Evolutionary conservation across 23 red algal species (phyloP).

Genomic region (Gracilaria domingensis): DNA sequence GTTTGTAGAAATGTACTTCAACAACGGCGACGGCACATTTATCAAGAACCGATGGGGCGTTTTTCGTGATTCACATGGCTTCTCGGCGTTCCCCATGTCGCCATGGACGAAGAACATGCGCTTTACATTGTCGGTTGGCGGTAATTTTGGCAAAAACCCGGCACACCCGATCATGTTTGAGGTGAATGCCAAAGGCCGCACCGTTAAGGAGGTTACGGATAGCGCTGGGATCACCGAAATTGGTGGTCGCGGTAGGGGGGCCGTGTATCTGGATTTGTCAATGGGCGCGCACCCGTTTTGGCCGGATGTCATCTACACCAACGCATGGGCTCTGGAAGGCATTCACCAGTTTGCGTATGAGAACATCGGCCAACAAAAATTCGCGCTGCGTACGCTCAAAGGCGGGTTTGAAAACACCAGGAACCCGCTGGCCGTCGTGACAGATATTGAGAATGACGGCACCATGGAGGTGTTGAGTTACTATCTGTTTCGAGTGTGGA

Average conservation of each 20-base stretch:
- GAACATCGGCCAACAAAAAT: not conserved
- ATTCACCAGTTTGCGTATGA: not conserved
- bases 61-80: not conserved
- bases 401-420: not conserved
- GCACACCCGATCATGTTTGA: conserved; percentile 8
- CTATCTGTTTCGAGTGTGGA: conserved; percentile 10
- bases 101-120: not conserved
- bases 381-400: not conserved
- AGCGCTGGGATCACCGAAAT: not conserved
- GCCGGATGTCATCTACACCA: not conserved
- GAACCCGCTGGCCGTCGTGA: conserved; percentile 14
- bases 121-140: conserved; percentile 21
- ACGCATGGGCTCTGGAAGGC: not conserved
- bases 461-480: conserved; percentile 47
- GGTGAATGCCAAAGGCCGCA: not conserved
- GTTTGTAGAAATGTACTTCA: conserved; percentile 32
- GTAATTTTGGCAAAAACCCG: conserved; percentile 5
- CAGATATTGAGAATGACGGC: conserved; percentile 56
- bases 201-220: not conserved
- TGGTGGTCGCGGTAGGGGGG: not conserved
- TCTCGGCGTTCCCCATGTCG: not conserved
- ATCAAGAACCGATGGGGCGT: not conserved
- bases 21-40: conserved; percentile 42
- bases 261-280: conserved; percentile 24
- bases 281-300: not conserved